Base-by-base conservation (phyloP, 306 rosid genomes). In the Cicer chorassanicum region DNA sequence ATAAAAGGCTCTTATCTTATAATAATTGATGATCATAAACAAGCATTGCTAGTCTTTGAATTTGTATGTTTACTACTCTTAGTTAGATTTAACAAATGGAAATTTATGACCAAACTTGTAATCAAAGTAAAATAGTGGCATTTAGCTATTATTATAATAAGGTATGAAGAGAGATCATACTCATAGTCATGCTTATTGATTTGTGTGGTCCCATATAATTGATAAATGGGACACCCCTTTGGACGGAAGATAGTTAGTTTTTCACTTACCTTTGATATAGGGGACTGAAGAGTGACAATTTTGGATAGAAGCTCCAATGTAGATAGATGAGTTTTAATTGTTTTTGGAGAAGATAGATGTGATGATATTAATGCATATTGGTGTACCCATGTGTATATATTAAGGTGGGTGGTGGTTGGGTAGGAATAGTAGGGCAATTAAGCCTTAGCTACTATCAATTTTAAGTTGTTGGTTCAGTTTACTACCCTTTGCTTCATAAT, bases 361-460 rank as follows among this genome's bases (percentile, higher is more conserved):
- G 68, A 78, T 72, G 92, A 66, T 86, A 85, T 91, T 83, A 87
- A 89, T 89, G 94, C 90, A 82, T 84, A 72, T 85, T 75, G 96
- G 83, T 85, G 88, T 60, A 77, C 67, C 89, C 87, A 88, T 84
- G 89, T 19, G 82, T 80, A 74, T 81, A 50, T 76, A 70, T 74
- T 70, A 63, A 82, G 88, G 76, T 79, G 81, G 90, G 85, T 82
- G 78, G 92, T 70, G 50, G 97, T 78, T 87, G 84, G 92, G 82
- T 76, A 38, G 83, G 75, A 75, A 29, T 29, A 29, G 70, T 71
- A 72, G 74, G 74, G 79, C 85, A 86, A 76, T 89, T 83, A 90
- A 81, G 82, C 91, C 89, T 71, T 83, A 21, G 82, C 86, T 60
- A 48, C 81, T 82, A 72, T 51, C 72, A 48, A 39, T 77, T 67